phyloP scores from a whole-genome alignment of 164 flowering plant genomes.

The Vitis vinifera region DNA sequence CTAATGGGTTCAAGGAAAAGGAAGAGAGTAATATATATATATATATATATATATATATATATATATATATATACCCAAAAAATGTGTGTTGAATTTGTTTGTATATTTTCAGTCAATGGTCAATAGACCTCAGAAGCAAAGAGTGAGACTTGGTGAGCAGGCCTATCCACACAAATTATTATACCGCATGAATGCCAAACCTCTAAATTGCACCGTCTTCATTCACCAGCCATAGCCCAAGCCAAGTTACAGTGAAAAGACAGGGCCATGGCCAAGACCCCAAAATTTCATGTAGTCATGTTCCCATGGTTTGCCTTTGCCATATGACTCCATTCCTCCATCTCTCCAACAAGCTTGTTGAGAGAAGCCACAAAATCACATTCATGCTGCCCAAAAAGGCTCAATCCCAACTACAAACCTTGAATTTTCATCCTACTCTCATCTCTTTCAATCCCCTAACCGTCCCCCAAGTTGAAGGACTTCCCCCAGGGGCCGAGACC shows the following conservation, averaged over 20 bases:
- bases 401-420: conserved; percentile 12
- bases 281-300: conserved; percentile 38
- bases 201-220: no score
- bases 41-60: no score
- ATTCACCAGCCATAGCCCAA: no score
- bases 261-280: conserved; percentile 10
- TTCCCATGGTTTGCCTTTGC: conserved; percentile 59
- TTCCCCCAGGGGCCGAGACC: conserved; percentile 50
- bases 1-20: no score
- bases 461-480: conserved; percentile 45
- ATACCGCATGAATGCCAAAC: no score
- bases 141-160: no score
- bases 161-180: no score
- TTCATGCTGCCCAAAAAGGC: conserved; percentile 44
- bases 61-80: no score
- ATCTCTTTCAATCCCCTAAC: conserved; percentile 33
- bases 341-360: conserved; percentile 46
- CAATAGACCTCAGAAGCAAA: no score
- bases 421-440: conserved; percentile 36
- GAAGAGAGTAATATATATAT: no score
- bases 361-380: conserved; percentile 36
- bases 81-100: no score
- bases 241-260: background rate
- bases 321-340: conserved; percentile 57
- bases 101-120: no score